phyloP scores from a whole-genome alignment of 2,329 filamentous ascomycete genomes.

The Alternaria metachromatica region DNA sequence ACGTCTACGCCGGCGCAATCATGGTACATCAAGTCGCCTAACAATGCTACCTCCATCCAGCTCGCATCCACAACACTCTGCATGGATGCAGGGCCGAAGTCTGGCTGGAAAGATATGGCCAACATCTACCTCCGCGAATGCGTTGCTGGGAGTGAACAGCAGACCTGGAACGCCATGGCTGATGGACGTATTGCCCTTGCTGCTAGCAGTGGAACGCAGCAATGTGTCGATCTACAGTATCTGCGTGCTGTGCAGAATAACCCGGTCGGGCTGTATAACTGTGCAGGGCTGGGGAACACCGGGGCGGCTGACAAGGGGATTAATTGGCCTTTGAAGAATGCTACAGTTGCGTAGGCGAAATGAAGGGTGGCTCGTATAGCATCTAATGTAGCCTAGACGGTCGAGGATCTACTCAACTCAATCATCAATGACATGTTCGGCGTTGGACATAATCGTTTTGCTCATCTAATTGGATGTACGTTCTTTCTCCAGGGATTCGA shows the following conservation, averaged over 20 bases:
- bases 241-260: slow-evolving; percentile 39
- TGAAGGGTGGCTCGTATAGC: not conserved
- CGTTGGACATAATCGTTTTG: not conserved
- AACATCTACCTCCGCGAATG: slow-evolving; percentile 35
- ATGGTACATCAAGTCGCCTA: slow-evolving; percentile 34
- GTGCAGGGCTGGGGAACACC: slow-evolving; percentile 37
- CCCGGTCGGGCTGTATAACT: slow-evolving; percentile 41
- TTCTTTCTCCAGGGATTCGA: not conserved
- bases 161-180: slow-evolving; percentile 37
- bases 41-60: slow-evolving; percentile 33
- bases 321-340: slow-evolving; percentile 42
- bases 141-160: slow-evolving; percentile 23
- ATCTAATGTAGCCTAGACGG: not conserved
- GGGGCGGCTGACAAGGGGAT: slow-evolving; percentile 44
- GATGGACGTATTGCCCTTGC: slow-evolving; percentile 36
- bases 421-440: not conserved
- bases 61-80: slow-evolving; percentile 37
- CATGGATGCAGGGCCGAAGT: slow-evolving; percentile 39
- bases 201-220: slow-evolving; percentile 8
- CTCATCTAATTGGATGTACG: not conserved
- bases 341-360: slow-evolving; percentile 6
- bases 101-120: slow-evolving; percentile 44
- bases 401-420: not conserved
- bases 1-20: slow-evolving; percentile 34
- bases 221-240: slow-evolving; percentile 44